Conservation (phyloP, 345 rosid species). For the Aquilaria yunnanensis region DNA sequence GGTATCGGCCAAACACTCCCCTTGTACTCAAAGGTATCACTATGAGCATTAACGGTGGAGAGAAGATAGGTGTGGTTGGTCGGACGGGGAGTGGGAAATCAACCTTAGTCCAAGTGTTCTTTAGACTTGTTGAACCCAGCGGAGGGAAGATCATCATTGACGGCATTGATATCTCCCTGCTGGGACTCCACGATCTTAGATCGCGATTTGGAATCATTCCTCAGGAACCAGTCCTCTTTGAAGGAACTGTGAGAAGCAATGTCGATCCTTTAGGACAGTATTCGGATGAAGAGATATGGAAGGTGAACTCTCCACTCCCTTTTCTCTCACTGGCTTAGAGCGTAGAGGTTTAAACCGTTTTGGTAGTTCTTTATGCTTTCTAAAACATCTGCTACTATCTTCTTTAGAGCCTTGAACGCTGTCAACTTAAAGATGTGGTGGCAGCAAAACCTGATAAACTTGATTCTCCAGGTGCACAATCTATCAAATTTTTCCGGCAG, state of each 20-base stretch:
- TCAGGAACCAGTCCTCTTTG: constrained; percentile 95
- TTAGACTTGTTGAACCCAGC: constrained; percentile 87
- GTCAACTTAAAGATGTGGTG: constrained; percentile 81
- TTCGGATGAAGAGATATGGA: constrained; percentile 90
- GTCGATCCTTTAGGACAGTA: constrained; percentile 74
- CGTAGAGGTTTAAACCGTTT: no score
- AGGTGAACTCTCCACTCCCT: constrained; percentile 32
- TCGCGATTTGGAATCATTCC: constrained; percentile 94
- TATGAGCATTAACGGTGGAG: constrained; percentile 74
- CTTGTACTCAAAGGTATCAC: constrained; percentile 80
- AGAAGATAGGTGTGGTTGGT: constrained; percentile 89
- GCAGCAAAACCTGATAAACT: constrained; percentile 76
- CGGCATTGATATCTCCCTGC: constrained; percentile 56
- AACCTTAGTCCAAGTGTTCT: constrained; percentile 81
- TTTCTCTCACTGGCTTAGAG: not conserved
- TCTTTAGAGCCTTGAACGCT: constrained; percentile 72
- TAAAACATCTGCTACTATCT: not conserved
- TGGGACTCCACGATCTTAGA: constrained; percentile 91
- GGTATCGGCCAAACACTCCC: constrained; percentile 85
- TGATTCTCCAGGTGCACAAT: constrained; percentile 53
- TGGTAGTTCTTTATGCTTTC: not conserved
- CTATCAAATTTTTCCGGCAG: not conserved
- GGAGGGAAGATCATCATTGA: constrained; percentile 81
- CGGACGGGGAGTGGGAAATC: constrained; percentile 98
- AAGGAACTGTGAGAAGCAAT: constrained; percentile 94